Percentiles rank a stretch among this genome's conserved stretches.
These are phyloP conservation scores for Podila clonocystis DNA, from an alignment of 192 early-diverging fungal genomes.

Conservation along the genomic window DNA sequence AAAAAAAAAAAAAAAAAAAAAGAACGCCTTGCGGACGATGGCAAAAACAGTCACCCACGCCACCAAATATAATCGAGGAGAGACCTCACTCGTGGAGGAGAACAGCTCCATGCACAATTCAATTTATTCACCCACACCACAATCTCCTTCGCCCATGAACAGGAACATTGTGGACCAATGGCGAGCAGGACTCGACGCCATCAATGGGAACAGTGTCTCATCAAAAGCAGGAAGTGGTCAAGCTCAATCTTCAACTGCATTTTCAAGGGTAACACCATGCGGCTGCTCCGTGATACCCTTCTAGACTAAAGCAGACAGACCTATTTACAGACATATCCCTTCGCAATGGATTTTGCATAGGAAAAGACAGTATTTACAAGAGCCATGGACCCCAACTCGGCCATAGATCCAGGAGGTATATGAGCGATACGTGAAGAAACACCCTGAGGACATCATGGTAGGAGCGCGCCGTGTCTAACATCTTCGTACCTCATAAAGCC, in stretches of 20 bases:
- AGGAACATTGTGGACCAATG: not conserved
- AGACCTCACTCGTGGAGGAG: too few species aligned
- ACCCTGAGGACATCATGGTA: too few species aligned
- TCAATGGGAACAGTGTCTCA: not conserved
- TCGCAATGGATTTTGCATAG: conserved; percentile 6
- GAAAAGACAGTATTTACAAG: conserved; percentile 17
- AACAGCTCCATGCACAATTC: too few species aligned
- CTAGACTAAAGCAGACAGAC: too few species aligned
- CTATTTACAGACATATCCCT: not conserved
- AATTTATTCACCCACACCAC: too few species aligned
- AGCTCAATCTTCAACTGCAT: not conserved
- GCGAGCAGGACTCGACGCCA: not conserved
- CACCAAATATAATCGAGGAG: too few species aligned
- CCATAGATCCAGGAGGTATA: not conserved
- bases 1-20: too few species aligned
- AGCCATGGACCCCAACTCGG: conserved; percentile 19
- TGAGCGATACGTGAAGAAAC: too few species aligned
- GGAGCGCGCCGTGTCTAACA: too few species aligned
- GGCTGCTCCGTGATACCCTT: not conserved
- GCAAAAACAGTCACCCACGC: too few species aligned
- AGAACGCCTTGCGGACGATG: too few species aligned
- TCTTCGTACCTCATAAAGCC: not conserved
- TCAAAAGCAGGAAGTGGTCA: not conserved
- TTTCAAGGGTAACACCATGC: not conserved
- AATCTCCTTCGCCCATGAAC: not conserved